Conservation (phyloP, 2,329 filamentous ascomycete genomes). For the Chaetothyriales sp. region DNA sequence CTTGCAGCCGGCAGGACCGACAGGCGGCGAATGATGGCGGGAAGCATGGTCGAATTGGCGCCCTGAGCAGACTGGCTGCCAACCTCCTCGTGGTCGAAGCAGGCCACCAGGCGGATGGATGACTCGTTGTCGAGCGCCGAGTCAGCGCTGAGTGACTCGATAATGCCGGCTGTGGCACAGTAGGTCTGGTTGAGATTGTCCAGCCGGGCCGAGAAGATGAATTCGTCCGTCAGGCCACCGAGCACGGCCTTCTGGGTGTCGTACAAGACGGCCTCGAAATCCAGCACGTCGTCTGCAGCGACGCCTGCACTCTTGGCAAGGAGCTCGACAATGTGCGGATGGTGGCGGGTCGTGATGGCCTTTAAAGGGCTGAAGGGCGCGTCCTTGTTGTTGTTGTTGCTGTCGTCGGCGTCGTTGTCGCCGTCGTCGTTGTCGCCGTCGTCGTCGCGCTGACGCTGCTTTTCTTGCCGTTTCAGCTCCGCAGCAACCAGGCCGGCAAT, state of each 20-base stretch:
- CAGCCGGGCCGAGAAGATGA: conserved; percentile 88
- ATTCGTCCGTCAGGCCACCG: conserved; percentile 80
- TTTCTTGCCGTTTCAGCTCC: conserved; percentile 63
- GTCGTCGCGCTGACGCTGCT: conserved; percentile 25
- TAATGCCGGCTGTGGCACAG: conserved; percentile 74
- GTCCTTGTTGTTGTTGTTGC: too few species aligned
- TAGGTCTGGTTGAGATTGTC: conserved; percentile 97
- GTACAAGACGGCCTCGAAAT: conserved; percentile 95
- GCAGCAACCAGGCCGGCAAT: conserved; percentile 78
- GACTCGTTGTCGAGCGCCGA: conserved; percentile 59
- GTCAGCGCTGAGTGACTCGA: conserved; percentile 56
- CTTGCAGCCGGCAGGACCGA: conserved; percentile 59
- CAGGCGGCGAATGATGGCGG: conserved; percentile 71
- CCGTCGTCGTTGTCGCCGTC: conserved; percentile 34
- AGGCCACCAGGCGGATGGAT: conserved; percentile 77
- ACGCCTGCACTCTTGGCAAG: conserved; percentile 69
- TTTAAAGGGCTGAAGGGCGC: conserved; percentile 59
- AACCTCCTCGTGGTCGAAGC: conserved; percentile 97
- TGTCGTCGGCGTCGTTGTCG: too few species aligned
- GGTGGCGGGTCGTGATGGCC: conserved; percentile 67
- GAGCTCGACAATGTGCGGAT: conserved; percentile 71
- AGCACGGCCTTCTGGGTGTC: conserved; percentile 85
- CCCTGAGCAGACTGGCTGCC: conserved; percentile 86
- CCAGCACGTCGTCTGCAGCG: conserved; percentile 57
- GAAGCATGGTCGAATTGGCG: conserved; percentile 81